Percentiles rank a stretch among this genome's conserved stretches.
These are phyloP conservation scores for Luffa acutangula DNA, from an alignment of 306 rosid genomes.

Conservation along the genomic window DNA sequence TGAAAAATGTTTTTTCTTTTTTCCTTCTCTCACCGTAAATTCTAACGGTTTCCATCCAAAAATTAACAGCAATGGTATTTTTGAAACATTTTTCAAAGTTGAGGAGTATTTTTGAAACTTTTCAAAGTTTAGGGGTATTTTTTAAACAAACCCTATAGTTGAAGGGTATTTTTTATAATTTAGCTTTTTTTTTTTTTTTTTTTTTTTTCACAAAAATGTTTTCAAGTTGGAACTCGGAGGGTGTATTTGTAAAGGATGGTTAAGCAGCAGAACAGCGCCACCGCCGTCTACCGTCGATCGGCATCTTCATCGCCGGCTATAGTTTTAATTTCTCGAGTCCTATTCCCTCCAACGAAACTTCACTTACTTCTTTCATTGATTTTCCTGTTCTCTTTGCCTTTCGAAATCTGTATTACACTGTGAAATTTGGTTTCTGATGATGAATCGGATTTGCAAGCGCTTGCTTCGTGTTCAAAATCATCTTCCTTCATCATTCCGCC, in stretches of 20 bases:
- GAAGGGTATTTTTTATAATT: no score
- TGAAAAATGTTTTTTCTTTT: no score
- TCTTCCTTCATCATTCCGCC: neutral
- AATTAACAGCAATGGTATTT: no score
- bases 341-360: neutral
- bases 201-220: no score
- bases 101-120: no score
- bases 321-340: neutral
- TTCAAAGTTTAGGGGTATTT: no score
- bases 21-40: no score
- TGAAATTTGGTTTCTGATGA: neutral
- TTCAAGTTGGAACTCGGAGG: neutral
- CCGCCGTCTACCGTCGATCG: neutral
- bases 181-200: no score
- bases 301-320: neutral
- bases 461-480: neutral
- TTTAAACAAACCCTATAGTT: no score
- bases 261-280: neutral
- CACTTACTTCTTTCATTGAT: neutral
- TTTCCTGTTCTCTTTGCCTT: neutral
- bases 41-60: no score
- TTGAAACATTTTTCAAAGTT: no score
- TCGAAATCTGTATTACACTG: neutral
- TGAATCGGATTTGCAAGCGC: neutral
- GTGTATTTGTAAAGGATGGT: neutral